Base-by-base conservation (phyloP, 2,329 filamentous ascomycete species). In the Pestalotiopsis fici region DNA sequence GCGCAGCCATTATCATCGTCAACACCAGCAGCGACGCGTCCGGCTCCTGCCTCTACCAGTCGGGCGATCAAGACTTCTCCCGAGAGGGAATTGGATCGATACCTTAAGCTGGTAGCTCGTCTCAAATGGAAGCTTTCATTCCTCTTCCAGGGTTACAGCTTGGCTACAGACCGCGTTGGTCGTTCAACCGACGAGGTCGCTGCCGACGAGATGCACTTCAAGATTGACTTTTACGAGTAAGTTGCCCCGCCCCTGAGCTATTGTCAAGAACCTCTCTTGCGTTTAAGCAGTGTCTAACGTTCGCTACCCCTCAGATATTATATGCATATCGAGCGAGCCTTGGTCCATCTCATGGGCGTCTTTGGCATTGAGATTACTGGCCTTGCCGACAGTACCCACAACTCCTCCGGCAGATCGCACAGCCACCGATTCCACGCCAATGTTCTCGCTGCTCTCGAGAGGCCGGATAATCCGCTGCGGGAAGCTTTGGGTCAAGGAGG, bases 171-270 rank as follows among this genome's bases (percentile, higher is more conserved):
- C 43, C 80, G 81, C 5, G 76, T 72, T 39, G 78, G 74, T 54
- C 80, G 83, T 57, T 72, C 78, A 0, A 72, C 74, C 23, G 75
- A 77, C 27, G 74, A 76, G 12, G 66, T 73, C n/a, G 72, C 74
- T 7, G 71, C 67, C 2, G 67, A 69, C 28, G 88, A 91, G 76
- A 83, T 87, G 18, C 93, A 93, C 84, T 93, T 93, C 82, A 93
- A 93, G 76, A 84, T 93, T 7, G 91, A 93, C 74, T 94, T 93
- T 70, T 90, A 92, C 78, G 91, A 94, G 74, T 93, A 21, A 60
- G 57, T 60, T 27, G 6, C n/a, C 23, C 23, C 21, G n/a, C n/a
- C 27, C 18, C 31, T 21, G 21, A 50, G 27, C 27, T 37, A 15
- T 60, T 31, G 18, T 11, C 28, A 4, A 31, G 13, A 27, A 15